A percentile compares a stretch with the other conserved stretches of the same genome.
Conservation (phyloP, 441 rosid species). For the Lepidium campestre region DNA sequence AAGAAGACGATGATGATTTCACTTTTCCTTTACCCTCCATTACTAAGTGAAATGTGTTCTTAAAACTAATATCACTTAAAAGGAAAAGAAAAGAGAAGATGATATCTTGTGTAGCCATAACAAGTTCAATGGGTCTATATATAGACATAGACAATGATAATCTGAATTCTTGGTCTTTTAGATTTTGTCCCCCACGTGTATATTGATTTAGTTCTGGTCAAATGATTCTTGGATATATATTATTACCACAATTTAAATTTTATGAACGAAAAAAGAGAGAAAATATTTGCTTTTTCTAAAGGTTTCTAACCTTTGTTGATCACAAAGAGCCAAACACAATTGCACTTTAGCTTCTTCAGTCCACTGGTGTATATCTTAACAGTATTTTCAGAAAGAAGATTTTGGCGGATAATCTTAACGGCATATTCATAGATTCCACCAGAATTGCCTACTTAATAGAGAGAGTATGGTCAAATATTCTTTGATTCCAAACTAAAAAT, state of each 20-base stretch:
- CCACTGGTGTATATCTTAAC: not conserved
- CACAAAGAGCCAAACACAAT: conserved; percentile 5
- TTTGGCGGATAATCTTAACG: conserved; percentile 13
- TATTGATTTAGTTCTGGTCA: not conserved
- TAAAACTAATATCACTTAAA: not conserved
- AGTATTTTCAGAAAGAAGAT: conserved; percentile 13
- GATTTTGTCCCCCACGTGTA: not conserved
- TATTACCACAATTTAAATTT: not conserved
- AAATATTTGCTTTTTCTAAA: not conserved
- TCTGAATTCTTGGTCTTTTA: not conserved
- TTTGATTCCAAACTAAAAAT: conserved; percentile 6
- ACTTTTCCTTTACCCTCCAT: conserved; percentile 56
- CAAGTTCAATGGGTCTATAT: conserved; percentile 8
- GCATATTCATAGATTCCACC: conserved; percentile 11
- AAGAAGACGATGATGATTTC: conserved; percentile 30
- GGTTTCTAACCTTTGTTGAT: conserved; percentile 4
- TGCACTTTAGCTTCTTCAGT: not conserved
- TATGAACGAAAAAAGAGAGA: not conserved
- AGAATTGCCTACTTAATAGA: conserved; percentile 12
- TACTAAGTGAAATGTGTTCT: not conserved
- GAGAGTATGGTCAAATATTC: conserved; percentile 21
- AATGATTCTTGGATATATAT: conserved; percentile 1
- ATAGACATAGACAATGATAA: not conserved
- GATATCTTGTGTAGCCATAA: conserved; percentile 12
- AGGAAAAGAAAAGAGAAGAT: not conserved